Conservation (phyloP, 306 rosid species). For the Vigna mungo region DNA sequence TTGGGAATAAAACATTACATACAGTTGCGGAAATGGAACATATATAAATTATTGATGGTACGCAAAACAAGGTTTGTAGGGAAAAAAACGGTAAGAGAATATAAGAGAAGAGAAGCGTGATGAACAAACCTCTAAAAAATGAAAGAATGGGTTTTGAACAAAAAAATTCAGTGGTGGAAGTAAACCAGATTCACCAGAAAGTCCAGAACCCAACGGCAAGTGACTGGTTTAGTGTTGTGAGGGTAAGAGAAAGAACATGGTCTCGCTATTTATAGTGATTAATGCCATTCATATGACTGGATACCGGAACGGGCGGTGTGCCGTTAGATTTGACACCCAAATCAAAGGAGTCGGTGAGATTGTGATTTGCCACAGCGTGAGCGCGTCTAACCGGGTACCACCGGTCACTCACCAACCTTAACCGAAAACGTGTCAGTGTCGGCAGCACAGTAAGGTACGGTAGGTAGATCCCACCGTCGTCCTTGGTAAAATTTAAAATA, state of each 20-base stretch:
- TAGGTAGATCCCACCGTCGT: too few species aligned
- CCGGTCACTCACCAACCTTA: conserved; percentile 62
- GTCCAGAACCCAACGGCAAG: background rate
- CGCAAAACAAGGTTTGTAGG: background rate
- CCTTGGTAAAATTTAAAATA: too few species aligned
- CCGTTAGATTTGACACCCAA: conserved; percentile 47
- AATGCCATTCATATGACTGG: conserved; percentile 40
- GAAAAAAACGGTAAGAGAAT: too few species aligned
- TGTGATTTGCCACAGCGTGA: too few species aligned
- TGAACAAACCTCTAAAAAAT: conserved; percentile 50
- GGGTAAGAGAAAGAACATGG: background rate
- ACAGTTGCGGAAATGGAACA: background rate
- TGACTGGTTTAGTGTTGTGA: conserved; percentile 3
- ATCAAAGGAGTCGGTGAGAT: conserved; percentile 58
- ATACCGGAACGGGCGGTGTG: conserved; percentile 54
- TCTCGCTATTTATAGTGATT: conserved; percentile 50
- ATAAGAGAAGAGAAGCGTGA: background rate
- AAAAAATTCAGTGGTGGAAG: conserved; percentile 23
- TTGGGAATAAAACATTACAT: background rate
- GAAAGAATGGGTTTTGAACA: background rate
- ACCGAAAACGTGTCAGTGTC: conserved; percentile 34
- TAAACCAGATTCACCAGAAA: background rate
- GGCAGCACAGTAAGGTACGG: conserved; percentile 1
- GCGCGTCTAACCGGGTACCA: conserved; percentile 40
- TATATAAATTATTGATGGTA: background rate